Evolutionary conservation across 2,329 filamentous ascomycete genomes (phyloP), one percentile per base, ranked within the genome.

Genomic region (Penicillium olsonii): DNA sequence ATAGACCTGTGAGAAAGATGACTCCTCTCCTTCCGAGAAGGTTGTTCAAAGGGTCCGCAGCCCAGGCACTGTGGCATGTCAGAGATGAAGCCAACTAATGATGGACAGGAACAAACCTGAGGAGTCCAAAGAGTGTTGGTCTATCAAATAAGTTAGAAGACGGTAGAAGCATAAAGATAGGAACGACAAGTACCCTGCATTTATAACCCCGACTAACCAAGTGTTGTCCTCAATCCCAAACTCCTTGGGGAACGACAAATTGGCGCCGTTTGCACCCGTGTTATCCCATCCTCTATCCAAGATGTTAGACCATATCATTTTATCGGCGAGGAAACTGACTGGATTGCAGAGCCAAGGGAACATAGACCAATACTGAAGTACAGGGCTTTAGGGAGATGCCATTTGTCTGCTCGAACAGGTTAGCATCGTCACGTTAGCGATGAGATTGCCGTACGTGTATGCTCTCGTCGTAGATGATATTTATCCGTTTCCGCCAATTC

Each of bases 181-280:
- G n/a, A n/a, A n/a, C n/a, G n/a, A n/a, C n/a, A n/a, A n/a, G 37
- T 35, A 68, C 35, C 56, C 66, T 37, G 69, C 59, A 46, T 78
- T 78, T 51, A 78, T 67, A 8, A 76, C 56, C 26, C 75, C 75
- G n/a, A 75, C 62, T 17, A 77, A 58, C 75, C 75, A 77, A 1
- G 45, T 54, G 10, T 53, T 50, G n/a, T 60, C 62, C n/a, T 52
- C 35, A 26, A 70, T 64, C 19, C 65, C 65, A 52, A 70, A 69
- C 18, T 60, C 67, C 19, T 57, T 20, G 12, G 72, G 73, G 44
- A 74, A 76, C 6, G 63, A 68, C 22, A 77, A 54, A 39, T 76
- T 76, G 24, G 74, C 73, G 6, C 74, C 74, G 50, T 76, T 77
- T 15, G 68, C 66, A 8, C 71, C 73, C 12, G 73, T 74, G 47